Base-by-base conservation (phyloP, 2,329 filamentous ascomycete species). In the Torrubiella hemipterigena region DNA sequence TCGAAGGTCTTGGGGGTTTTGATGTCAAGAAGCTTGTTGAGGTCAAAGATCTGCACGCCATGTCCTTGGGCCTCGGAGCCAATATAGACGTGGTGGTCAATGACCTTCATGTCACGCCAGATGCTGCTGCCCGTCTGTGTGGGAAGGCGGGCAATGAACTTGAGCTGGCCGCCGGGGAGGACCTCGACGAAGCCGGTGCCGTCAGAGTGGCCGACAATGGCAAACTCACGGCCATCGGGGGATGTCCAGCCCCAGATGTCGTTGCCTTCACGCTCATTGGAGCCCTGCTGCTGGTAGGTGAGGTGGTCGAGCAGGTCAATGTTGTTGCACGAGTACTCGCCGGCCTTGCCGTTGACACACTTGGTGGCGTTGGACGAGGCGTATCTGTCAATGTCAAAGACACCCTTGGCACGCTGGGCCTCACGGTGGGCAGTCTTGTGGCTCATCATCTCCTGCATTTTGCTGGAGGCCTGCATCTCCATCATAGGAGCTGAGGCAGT, bases 1-100 rank as follows among this genome's bases (percentile, higher is more conserved):
- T 42, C 44, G 28, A 57, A 61, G n/a, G 39, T 42, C 33, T 44
- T 46, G 19, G 50, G 58, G 12, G 48, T 51, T 42, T 65, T 50
- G 27, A 70, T 47, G 11, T 50, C 49, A n/a, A 65, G 45, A 4
- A 73, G 56, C 51, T 53, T 73, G 39, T 55, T 65, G 55, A 76
- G 59, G 41, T 78, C 72, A 35, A 78, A 78, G 46, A 78, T 67
- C 49, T 78, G 73, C n/a, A 78, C 59, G 15, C 69, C 67, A 40
- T 77, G 73, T 24, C 52, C 49, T 6, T 47, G 43, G 1, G 68
- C 65, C 40, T 63, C 59, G 14, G 55, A 56, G 17, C 59, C 58
- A 10, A 63, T 58, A 36, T 60, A 44, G 17, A 45, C 48, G 29
- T 49, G 51, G 42, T 55, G 41, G 31, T 48, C 46, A 35, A 55